A percentile compares a stretch with the other conserved stretches of the same genome.
phyloP scores from a whole-genome alignment of 2,329 filamentous ascomycete genomes.

The Podosphaera aphanis region DNA sequence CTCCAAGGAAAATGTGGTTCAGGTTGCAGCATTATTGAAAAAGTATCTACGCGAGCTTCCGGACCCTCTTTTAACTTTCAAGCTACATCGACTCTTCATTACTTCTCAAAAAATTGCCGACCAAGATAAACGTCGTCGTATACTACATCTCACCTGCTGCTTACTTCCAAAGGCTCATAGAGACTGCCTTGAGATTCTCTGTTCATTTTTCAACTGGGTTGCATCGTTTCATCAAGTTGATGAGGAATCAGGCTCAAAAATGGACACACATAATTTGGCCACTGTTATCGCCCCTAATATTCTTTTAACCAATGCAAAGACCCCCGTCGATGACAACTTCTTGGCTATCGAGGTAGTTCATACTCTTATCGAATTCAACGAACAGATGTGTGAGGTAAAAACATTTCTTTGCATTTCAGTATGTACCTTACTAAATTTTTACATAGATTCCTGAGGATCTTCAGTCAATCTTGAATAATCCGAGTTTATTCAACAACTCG shows the following conservation, averaged over 20 bases:
- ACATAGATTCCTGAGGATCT: constrained; percentile 86
- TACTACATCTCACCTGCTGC: constrained; percentile 79
- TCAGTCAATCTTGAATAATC: constrained; percentile 64
- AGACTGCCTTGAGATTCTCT: constrained; percentile 84
- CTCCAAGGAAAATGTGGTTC: constrained; percentile 71
- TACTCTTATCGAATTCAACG: constrained; percentile 74
- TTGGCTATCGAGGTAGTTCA: constrained; percentile 83
- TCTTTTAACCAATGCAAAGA: constrained; percentile 46
- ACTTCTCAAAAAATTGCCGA: constrained; percentile 73
- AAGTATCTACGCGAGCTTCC: constrained; percentile 87
- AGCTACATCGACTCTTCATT: constrained; percentile 78
- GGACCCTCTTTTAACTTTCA: constrained; percentile 83
- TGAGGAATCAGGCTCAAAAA: constrained; percentile 91
- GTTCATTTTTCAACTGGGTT: constrained; percentile 91
- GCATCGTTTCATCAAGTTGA: constrained; percentile 94
- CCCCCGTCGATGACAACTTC: constrained; percentile 67
- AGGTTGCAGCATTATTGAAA: constrained; percentile 81
- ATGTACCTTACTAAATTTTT: constrained; percentile 10
- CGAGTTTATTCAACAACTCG: constrained; percentile 53
- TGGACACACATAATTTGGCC: constrained; percentile 93
- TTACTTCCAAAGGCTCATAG: constrained; percentile 77
- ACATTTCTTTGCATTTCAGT: not conserved
- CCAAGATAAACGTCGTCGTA: constrained; percentile 55
- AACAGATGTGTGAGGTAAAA: constrained; percentile 88
- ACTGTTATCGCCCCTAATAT: constrained; percentile 97